Evolutionary conservation across 208 protist genomes (phyloP).

Genomic region (Jaenimonas drosophilae): DNA sequence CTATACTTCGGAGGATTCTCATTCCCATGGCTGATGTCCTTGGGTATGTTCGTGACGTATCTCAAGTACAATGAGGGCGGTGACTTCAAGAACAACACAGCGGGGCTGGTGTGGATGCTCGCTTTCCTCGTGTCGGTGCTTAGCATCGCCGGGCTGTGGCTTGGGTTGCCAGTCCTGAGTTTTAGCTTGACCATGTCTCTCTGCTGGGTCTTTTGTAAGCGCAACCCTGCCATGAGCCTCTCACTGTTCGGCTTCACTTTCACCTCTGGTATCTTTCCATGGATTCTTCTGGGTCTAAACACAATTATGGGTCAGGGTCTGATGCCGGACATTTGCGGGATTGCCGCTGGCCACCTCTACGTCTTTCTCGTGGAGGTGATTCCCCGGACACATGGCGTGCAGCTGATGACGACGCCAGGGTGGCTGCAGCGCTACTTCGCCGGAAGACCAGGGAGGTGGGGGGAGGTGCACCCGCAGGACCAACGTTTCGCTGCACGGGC

Average conservation of each 20-base stretch:
- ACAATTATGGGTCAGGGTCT: slow-evolving; percentile 48
- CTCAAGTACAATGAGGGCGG: slow-evolving; percentile 63
- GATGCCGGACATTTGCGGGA: slow-evolving; percentile 52
- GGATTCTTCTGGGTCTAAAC: slow-evolving; percentile 70
- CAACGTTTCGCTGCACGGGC: too few relatives aligned
- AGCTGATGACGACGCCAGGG: slow-evolving; percentile 36
- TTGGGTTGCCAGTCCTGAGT: slow-evolving; percentile 39
- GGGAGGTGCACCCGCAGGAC: too few relatives aligned
- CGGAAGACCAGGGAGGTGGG: too few relatives aligned
- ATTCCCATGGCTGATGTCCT: slow-evolving; percentile 65
- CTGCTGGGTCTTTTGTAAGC: slow-evolving; percentile 88
- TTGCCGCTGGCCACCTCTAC: slow-evolving; percentile 62
- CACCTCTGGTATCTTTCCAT: slow-evolving; percentile 65
- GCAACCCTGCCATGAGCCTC: slow-evolving; percentile 45
- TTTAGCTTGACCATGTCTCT: slow-evolving; percentile 61
- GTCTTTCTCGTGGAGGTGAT: slow-evolving; percentile 75
- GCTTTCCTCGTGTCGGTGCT: slow-evolving; percentile 26
- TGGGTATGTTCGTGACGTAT: slow-evolving; percentile 75
- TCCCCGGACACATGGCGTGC: slow-evolving; percentile 40
- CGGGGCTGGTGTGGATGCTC: slow-evolving; percentile 77
- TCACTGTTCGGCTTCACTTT: slow-evolving; percentile 76
- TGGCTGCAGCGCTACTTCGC: slow-evolving; percentile 36
- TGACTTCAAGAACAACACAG: slow-evolving; percentile 62
- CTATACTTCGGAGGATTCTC: slow-evolving; percentile 79
- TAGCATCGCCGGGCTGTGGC: slow-evolving; percentile 15